These are phyloP conservation scores for Cardamine resedifolia DNA, from an alignment of 345 rosid genomes.

Conservation along the genomic window DNA sequence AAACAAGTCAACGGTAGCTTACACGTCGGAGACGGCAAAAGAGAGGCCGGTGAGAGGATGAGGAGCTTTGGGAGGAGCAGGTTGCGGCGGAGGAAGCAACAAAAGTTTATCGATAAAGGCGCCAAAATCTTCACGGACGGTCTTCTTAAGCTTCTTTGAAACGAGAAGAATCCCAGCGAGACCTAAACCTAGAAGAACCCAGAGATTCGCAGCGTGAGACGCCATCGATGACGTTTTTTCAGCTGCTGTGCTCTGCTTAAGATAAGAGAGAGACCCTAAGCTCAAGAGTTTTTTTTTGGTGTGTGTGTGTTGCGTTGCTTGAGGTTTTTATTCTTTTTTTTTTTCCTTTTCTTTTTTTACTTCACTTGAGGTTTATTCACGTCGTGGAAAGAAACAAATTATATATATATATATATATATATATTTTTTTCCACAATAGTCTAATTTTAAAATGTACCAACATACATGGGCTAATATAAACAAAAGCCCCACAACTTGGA, in stretches of 20 bases:
- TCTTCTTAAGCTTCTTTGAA: constrained; percentile 66
- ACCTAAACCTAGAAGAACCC: constrained; percentile 85
- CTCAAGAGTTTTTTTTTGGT: constrained; percentile 14
- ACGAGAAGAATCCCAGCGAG: constrained; percentile 70
- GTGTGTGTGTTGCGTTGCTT: constrained; percentile 26
- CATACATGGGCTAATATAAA: no score
- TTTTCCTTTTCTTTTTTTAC: not conserved
- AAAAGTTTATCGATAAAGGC: constrained; percentile 78
- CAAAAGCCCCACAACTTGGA: no score
- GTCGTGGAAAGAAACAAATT: not conserved
- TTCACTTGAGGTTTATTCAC: not conserved
- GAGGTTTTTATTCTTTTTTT: not conserved
- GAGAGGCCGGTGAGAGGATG: constrained; percentile 88
- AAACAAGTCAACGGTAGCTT: constrained; percentile 6
- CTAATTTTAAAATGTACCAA: no score
- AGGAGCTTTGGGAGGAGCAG: constrained; percentile 96
- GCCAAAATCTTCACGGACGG: constrained; percentile 77
- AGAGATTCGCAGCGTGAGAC: constrained; percentile 67
- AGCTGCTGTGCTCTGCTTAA: constrained; percentile 22
- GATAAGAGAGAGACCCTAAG: constrained; percentile 39
- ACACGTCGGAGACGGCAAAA: constrained; percentile 90
- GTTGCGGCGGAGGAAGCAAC: constrained; percentile 94
- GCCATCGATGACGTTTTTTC: constrained; percentile 48
- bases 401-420: not conserved
- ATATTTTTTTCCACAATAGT: no score